Conservation (phyloP, 1,284 basidiomycete species). For the Pseudozyma hubeiensis region DNA sequence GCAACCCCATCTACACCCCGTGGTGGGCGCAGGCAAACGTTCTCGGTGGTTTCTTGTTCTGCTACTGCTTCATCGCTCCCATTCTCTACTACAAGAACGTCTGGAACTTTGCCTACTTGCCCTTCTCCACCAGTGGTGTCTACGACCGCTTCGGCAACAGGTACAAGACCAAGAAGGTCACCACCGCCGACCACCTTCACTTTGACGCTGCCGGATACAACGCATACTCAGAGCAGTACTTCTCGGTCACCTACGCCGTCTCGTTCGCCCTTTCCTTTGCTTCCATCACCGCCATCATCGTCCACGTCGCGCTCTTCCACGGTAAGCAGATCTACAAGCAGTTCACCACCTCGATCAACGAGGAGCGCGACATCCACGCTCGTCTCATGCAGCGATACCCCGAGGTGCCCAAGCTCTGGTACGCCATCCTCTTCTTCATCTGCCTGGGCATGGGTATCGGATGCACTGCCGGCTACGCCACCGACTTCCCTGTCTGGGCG, state of each 20-base stretch:
- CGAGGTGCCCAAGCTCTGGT: constrained; percentile 77
- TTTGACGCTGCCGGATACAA: constrained; percentile 55
- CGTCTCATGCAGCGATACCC: constrained; percentile 84
- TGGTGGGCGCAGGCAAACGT: constrained; percentile 59
- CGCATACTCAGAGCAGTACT: constrained; percentile 68
- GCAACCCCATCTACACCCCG: constrained; percentile 54
- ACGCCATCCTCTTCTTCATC: constrained; percentile 73
- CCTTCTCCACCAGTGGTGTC: constrained; percentile 53
- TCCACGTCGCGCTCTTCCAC: constrained; percentile 72
- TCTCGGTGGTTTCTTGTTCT: constrained; percentile 53
- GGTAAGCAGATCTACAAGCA: constrained; percentile 55
- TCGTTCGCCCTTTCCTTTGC: constrained; percentile 77
- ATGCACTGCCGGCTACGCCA: constrained; percentile 78
- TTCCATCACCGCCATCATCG: constrained; percentile 77
- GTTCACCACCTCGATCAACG: constrained; percentile 69
- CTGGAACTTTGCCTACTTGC: constrained; percentile 56
- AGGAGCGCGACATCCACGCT: constrained; percentile 84
- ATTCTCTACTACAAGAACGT: constrained; percentile 62
- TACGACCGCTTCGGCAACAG: constrained; percentile 56
- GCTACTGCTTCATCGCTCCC: constrained; percentile 57
- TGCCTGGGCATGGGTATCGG: constrained; percentile 77
- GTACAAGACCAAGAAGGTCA: constrained; percentile 49
- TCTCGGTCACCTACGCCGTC: constrained; percentile 76
- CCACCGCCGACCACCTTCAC: constrained; percentile 30
- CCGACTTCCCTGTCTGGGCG: constrained; percentile 82